Evolutionary conservation across 2,329 filamentous ascomycete species (phyloP).

Genomic region (Fusarium sp.): DNA sequence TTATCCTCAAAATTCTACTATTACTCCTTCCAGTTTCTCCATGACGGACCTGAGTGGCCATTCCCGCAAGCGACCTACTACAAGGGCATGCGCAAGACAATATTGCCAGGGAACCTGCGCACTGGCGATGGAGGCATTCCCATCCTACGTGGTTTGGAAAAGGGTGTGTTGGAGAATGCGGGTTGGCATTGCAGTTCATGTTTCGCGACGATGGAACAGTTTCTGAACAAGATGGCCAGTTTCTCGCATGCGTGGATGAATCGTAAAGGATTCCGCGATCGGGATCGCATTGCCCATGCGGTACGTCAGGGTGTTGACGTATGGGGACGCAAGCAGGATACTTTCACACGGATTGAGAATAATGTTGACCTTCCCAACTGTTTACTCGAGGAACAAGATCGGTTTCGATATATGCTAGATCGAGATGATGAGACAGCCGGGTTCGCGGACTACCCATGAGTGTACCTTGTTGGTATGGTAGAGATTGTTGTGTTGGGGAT

Average conservation of each 20-base stretch:
- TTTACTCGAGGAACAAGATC: conserved; percentile 54
- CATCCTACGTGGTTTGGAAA: conserved; percentile 56
- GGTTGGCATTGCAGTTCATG: conserved; percentile 74
- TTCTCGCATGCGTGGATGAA: conserved; percentile 69
- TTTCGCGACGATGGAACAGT: conserved; percentile 66
- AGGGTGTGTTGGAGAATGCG: conserved; percentile 60
- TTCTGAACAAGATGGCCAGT: conserved; percentile 66
- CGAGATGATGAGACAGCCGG: conserved; percentile 61
- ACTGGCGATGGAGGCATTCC: conserved; percentile 58
- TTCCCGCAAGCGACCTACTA: conserved; percentile 72
- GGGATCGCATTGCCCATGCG: conserved; percentile 60
- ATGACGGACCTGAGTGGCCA: conserved; percentile 58
- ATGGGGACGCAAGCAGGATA: conserved; percentile 63
- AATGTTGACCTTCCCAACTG: conserved; percentile 66
- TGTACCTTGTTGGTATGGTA: not conserved
- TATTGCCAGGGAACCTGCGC: conserved; percentile 66
- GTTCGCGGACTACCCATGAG: conserved; percentile 59
- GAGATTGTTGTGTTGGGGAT: not conserved
- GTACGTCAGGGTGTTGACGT: conserved; percentile 66
- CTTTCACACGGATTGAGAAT: conserved; percentile 61
- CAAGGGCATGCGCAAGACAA: conserved; percentile 55
- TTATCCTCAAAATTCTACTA: conserved; percentile 66
- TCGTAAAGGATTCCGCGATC: conserved; percentile 60
- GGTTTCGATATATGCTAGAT: conserved; percentile 60
- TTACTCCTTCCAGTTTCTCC: conserved; percentile 67